Evolutionary conservation across 1,284 basidiomycete genomes (phyloP).

Genomic region (Testicularia cyperi): DNA sequence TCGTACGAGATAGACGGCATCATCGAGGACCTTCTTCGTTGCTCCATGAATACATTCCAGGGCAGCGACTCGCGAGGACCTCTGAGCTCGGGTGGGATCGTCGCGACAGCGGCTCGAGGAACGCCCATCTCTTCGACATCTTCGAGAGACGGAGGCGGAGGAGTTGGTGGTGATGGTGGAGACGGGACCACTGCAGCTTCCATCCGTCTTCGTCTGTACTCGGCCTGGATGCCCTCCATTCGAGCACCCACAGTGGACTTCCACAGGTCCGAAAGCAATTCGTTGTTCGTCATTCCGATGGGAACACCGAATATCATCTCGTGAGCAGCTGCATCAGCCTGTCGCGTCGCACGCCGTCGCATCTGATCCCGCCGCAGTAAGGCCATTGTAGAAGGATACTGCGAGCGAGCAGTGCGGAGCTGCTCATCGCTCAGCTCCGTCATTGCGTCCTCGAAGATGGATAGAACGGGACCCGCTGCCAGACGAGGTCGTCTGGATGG

Average conservation of each 20-base stretch:
- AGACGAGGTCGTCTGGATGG: constrained; percentile 7
- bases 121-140: constrained; percentile 17
- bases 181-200: constrained; percentile 4
- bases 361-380: background rate
- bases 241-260: constrained; percentile 13
- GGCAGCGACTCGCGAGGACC: constrained; percentile 24
- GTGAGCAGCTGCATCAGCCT: constrained; percentile 1
- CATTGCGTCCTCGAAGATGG: constrained; percentile 3
- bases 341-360: background rate
- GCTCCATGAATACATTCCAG: constrained; percentile 32
- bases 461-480: background rate
- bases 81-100: constrained; percentile 12
- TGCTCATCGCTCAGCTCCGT: constrained; percentile 19
- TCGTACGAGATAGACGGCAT: constrained; percentile 28
- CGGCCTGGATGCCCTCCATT: constrained; percentile 6
- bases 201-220: constrained; percentile 1
- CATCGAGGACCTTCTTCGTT: constrained; percentile 29
- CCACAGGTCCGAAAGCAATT: constrained; percentile 18
- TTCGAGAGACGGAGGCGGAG: constrained; percentile 19
- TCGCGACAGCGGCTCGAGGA: background rate
- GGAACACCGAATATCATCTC: constrained; percentile 15
- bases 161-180: constrained; percentile 3
- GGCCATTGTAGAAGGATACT: constrained; percentile 21
- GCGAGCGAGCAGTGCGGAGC: constrained; percentile 4
- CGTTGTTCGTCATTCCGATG: constrained; percentile 7